Percentiles rank a stretch among this genome's conserved stretches.
phyloP scores from a whole-genome alignment of 2,329 filamentous ascomycete genomes.

The Xylariaceae sp. region DNA sequence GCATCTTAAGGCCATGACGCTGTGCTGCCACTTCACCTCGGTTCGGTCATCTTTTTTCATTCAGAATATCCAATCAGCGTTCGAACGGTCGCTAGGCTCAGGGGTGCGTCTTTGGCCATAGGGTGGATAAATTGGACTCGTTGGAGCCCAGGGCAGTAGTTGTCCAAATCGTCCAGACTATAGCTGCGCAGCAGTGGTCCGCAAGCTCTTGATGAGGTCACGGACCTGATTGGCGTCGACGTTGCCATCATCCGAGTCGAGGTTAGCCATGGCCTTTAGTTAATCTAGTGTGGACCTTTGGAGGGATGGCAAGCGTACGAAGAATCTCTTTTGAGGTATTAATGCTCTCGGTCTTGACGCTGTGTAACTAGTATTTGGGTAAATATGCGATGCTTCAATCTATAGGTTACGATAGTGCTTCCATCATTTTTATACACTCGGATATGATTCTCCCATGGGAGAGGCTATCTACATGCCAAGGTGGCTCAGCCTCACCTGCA shows the following conservation, averaged over 20 bases:
- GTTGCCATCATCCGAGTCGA: background rate
- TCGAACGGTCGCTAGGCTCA: background rate
- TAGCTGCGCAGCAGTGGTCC: background rate
- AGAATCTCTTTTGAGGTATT: conserved; percentile 6
- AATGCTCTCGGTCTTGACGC: background rate
- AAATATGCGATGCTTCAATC: background rate
- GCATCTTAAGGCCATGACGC: background rate
- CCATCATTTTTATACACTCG: too few species aligned
- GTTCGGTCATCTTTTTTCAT: background rate
- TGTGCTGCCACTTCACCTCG: conserved; percentile 1
- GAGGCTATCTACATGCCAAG: too few species aligned
- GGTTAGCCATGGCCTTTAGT: background rate
- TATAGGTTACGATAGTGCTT: too few species aligned
- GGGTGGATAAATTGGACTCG: conserved; percentile 2
- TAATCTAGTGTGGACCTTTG: background rate
- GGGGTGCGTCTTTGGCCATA: conserved; percentile 3
- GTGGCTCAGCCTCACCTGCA: too few species aligned
- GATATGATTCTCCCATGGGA: too few species aligned
- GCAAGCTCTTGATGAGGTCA: background rate
- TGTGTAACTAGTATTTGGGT: background rate
- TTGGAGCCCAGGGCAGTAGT: background rate
- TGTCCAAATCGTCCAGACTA: background rate
- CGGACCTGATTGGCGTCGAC: background rate
- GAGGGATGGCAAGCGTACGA: conserved; percentile 1
- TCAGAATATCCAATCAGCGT: background rate